These are phyloP conservation scores for Cladophialophora psammophila DNA, from an alignment of 2,329 filamentous ascomycete genomes.

Conservation along the genomic window DNA sequence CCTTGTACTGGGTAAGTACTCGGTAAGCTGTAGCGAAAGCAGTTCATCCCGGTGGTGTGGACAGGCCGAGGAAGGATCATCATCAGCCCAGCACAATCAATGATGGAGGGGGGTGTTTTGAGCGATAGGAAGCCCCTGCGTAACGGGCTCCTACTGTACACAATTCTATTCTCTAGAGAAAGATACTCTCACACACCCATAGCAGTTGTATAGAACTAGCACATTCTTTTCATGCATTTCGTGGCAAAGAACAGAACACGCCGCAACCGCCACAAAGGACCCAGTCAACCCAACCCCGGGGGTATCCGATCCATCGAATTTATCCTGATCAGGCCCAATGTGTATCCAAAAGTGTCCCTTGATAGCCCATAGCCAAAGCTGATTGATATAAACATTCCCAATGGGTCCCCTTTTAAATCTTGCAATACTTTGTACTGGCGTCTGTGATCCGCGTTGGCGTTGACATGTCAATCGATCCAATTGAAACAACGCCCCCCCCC, in stretches of 20 bases:
- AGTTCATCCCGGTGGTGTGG: background rate
- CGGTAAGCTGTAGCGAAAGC: background rate
- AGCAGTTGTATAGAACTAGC: no score
- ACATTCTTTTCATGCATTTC: background rate
- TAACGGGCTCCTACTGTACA: no score
- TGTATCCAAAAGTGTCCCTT: background rate
- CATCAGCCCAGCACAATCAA: background rate
- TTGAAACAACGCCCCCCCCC: background rate
- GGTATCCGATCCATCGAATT: constrained; percentile 6
- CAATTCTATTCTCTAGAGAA: no score
- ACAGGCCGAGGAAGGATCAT: background rate
- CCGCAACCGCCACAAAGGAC: background rate
- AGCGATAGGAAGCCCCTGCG: background rate
- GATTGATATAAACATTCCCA: background rate
- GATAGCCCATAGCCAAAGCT: background rate
- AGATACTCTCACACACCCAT: no score
- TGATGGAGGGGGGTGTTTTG: background rate
- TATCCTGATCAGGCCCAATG: background rate
- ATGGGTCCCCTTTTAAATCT: background rate
- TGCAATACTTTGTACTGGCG: background rate
- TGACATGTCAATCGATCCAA: background rate
- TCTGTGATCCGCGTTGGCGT: background rate
- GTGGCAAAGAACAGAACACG: background rate
- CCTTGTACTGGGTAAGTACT: background rate
- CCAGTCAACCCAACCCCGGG: background rate